Conservation (phyloP, 495 filamentous ascomycete genomes). For the Lasiosphaeris hirsuta region DNA sequence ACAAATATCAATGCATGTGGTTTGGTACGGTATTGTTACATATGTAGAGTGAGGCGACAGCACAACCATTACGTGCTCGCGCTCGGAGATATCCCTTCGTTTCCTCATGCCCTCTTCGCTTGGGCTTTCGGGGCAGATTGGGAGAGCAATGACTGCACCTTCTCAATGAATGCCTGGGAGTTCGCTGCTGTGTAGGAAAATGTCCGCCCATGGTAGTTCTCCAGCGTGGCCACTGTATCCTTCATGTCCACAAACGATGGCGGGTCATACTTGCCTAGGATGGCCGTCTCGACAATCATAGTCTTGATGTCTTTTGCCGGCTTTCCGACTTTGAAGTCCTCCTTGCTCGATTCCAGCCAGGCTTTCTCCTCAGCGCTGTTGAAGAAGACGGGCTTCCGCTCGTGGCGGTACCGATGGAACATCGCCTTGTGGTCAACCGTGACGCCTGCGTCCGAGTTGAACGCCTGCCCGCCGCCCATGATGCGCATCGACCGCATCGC, state of each 20-base stretch:
- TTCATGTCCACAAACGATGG: conserved; percentile 26
- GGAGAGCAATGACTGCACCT: conserved; percentile 25
- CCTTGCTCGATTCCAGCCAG: conserved; percentile 29
- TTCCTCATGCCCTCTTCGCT: conserved; percentile 11
- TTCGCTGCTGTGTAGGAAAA: conserved; percentile 23
- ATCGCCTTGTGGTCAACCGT: conserved; percentile 20
- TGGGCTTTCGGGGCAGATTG: conserved; percentile 10
- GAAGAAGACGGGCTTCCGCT: conserved; percentile 31
- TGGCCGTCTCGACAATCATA: conserved; percentile 35
- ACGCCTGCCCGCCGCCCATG: conserved; percentile 28
- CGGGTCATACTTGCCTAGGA: conserved; percentile 41
- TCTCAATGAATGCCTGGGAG: conserved; percentile 21
- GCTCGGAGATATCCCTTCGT: neutral
- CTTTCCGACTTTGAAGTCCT: conserved; percentile 13
- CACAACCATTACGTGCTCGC: neutral
- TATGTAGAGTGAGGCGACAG: neutral
- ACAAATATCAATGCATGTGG: conserved; percentile 13
- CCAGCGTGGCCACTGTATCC: conserved; percentile 33
- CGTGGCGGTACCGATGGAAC: conserved; percentile 11
- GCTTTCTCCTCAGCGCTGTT: conserved; percentile 32
- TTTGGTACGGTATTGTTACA: conserved; percentile 22
- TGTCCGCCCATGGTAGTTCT: conserved; percentile 31
- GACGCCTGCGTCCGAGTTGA: conserved; percentile 22
- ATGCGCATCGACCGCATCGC: conserved; percentile 31
- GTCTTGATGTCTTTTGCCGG: conserved; percentile 30